These are phyloP conservation scores for Oleoguttula mirabilis DNA, from an alignment of 495 filamentous ascomycete species.

Conservation along the genomic window DNA sequence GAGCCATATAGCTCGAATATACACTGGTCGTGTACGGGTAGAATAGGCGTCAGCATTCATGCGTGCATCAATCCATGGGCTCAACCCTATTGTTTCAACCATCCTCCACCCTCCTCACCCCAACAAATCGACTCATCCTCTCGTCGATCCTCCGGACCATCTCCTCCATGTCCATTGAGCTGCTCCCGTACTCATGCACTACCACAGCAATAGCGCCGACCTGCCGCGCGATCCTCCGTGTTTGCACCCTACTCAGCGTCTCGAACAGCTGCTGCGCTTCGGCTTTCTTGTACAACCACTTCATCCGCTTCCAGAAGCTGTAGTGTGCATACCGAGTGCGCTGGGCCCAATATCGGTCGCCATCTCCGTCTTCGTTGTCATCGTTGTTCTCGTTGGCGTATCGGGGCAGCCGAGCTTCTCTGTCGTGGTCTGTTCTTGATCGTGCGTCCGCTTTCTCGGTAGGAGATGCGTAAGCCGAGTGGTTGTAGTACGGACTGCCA, in stretches of 20 bases:
- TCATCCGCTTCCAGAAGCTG: conserved; percentile 12
- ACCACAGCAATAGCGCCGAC: conserved; percentile 15
- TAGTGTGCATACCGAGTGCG: conserved; percentile 17
- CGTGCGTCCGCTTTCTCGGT: conserved; percentile 2
- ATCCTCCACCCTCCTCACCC: conserved; percentile 17
- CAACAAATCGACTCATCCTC: conserved; percentile 18
- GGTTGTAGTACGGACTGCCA: conserved; percentile 1
- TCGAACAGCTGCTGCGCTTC: conserved; percentile 19
- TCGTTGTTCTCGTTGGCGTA: conserved; percentile 9
- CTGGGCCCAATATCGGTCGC: conserved; percentile 14
- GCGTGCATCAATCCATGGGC: too few species aligned
- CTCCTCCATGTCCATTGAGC: conserved; percentile 8
- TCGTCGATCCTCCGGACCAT: conserved; percentile 16
- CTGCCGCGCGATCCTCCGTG: conserved; percentile 23
- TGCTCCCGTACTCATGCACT: conserved; percentile 12
- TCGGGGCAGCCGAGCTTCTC: conserved; percentile 1
- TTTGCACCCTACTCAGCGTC: conserved; percentile 20
- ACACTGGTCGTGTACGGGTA: too few species aligned
- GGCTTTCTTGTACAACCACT: conserved; percentile 20
- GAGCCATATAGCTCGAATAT: too few species aligned
- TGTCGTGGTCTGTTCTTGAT: not conserved
- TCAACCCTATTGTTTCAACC: too few species aligned
- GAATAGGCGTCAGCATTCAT: too few species aligned
- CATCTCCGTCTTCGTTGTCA: conserved; percentile 9
- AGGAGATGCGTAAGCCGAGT: conserved; percentile 10